Percentiles rank a stretch among this genome's conserved stretches.
These are phyloP conservation scores for Lentinus tigrinus DNA, from an alignment of 768 basidiomycete genomes.

Conservation along the genomic window DNA sequence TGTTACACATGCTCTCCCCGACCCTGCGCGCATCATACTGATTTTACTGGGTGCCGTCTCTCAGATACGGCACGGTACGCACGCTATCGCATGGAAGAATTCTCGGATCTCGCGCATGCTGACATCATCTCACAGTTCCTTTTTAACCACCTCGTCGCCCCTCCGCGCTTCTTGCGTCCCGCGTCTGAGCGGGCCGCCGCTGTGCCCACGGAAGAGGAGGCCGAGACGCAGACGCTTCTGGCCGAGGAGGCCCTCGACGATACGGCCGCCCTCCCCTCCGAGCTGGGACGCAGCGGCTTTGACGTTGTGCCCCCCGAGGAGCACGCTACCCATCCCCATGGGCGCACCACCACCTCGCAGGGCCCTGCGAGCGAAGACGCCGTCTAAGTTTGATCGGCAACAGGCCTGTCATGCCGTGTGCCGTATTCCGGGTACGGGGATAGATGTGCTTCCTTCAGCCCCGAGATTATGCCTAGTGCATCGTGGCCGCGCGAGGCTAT, in stretches of 20 bases:
- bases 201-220: conserved; percentile 19
- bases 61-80: conserved; percentile 79
- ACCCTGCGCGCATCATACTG: conserved; percentile 9
- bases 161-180: conserved; percentile 60
- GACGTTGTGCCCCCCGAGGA: conserved; percentile 64
- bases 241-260: conserved; percentile 74
- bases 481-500: neutral
- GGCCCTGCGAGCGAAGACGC: neutral
- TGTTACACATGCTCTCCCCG: conserved; percentile 19
- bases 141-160: conserved; percentile 83
- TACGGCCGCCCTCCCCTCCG: conserved; percentile 78
- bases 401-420: neutral
- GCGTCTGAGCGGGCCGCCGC: conserved; percentile 24
- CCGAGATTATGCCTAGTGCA: neutral
- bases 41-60: conserved; percentile 2
- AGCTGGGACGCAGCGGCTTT: conserved; percentile 79
- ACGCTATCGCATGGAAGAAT: neutral
- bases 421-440: neutral
- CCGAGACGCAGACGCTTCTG: conserved; percentile 40
- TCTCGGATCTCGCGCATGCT: conserved; percentile 2
- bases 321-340: conserved; percentile 8
- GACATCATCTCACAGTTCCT: conserved; percentile 55
- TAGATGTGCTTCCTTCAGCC: neutral
- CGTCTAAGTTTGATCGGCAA: neutral
- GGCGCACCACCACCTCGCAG: neutral